phyloP scores from a whole-genome alignment of 176 grass and related monocot species.

The Chloris gayana region DNA sequence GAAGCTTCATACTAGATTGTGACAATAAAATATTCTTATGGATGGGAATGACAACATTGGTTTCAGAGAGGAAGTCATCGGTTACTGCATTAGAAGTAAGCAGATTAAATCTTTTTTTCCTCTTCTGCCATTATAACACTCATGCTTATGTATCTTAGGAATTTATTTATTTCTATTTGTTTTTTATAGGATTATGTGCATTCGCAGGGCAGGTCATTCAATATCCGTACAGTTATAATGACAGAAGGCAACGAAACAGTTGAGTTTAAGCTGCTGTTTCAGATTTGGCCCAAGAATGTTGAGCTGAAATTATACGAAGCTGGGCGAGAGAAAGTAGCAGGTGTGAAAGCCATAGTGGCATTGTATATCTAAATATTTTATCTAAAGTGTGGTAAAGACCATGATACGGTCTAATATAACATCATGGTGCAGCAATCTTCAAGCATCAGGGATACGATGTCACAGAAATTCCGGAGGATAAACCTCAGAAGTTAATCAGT shows the following conservation, averaged over 20 bases:
- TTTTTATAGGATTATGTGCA: slow-evolving; percentile 59
- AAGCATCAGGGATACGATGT: slow-evolving; percentile 80
- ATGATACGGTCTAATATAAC: slow-evolving; percentile 29
- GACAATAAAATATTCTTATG: slow-evolving; percentile 73
- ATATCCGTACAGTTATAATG: slow-evolving; percentile 49
- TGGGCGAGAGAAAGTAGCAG: slow-evolving; percentile 88
- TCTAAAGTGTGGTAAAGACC: neutral
- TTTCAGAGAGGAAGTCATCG: slow-evolving; percentile 71
- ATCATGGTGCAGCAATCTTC: slow-evolving; percentile 70
- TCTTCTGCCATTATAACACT: slow-evolving; percentile 6
- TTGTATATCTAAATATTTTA: neutral
- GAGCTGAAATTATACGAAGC: slow-evolving; percentile 63
- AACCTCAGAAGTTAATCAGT: slow-evolving; percentile 50
- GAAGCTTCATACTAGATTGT: slow-evolving; percentile 81
- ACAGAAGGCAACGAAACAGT: slow-evolving; percentile 75
- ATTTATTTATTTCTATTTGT: slow-evolving; percentile 20
- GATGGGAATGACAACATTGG: slow-evolving; percentile 75
- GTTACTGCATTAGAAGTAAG: slow-evolving; percentile 72
- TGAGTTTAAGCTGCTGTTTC: slow-evolving; percentile 76
- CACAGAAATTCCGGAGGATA: slow-evolving; percentile 69
- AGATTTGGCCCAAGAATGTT: slow-evolving; percentile 65
- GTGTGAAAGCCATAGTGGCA: slow-evolving; percentile 32
- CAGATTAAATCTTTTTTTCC: slow-evolving; percentile 24
- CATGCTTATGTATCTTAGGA: neutral
- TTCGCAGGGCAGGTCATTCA: slow-evolving; percentile 52